Percentiles rank a stretch among this genome's conserved stretches.
Conservation (phyloP, 2,329 filamentous ascomycete species). For the Hypoxylon sp. region DNA sequence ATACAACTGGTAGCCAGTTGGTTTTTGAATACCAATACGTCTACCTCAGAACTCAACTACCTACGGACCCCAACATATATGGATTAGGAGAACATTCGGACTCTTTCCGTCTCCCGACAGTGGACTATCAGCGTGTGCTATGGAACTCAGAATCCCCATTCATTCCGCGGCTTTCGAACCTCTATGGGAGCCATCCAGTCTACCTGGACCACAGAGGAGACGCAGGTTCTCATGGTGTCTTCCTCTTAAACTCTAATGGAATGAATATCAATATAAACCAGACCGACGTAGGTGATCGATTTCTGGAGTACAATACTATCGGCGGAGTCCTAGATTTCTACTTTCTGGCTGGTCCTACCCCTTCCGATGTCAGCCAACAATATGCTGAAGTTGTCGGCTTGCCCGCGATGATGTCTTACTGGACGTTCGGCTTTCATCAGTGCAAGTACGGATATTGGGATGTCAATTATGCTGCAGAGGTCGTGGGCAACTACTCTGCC, state of each 20-base stretch:
- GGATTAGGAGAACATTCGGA: conserved; percentile 71
- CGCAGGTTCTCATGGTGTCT: conserved; percentile 63
- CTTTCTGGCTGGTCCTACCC: conserved; percentile 59
- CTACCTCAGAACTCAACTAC: conserved; percentile 65
- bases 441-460: conserved; percentile 63
- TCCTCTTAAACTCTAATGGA: conserved; percentile 68
- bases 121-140: conserved; percentile 66
- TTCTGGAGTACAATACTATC: conserved; percentile 73
- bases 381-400: conserved; percentile 59
- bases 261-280: conserved; percentile 65
- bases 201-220: conserved; percentile 68
- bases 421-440: conserved; percentile 62
- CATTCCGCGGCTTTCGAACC: conserved; percentile 54
- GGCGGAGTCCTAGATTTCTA: conserved; percentile 71
- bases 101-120: conserved; percentile 62
- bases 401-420: conserved; percentile 62
- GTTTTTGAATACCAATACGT: conserved; percentile 55
- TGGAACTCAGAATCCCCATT: conserved; percentile 68
- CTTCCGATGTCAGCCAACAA: conserved; percentile 57
- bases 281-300: conserved; percentile 58
- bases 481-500: conserved; percentile 64
- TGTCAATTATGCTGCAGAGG: conserved; percentile 63
- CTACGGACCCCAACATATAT: conserved; percentile 66
- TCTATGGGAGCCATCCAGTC: conserved; percentile 71
- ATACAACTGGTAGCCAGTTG: conserved; percentile 52